Base-by-base conservation (phyloP, 805 yeast genomes). In the Candida oleophila region DNA sequence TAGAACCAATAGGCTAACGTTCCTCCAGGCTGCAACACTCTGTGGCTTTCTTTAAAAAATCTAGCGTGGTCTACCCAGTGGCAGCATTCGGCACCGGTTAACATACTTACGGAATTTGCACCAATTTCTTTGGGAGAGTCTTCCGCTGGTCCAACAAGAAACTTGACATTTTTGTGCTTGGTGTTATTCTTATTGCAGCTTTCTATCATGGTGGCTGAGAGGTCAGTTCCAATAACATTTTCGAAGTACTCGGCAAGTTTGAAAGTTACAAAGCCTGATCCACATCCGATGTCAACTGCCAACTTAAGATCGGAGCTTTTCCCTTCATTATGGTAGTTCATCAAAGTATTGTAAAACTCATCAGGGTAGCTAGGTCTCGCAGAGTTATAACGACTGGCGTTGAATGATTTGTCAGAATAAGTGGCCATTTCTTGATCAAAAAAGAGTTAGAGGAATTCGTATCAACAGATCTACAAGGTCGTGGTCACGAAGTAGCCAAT, bases 71-170 rank as follows among this genome's bases (percentile, higher is more conserved):
- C 74, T 47, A 88, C 78, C 96, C 96, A 90, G 64, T 90, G 97
- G n/a, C 78, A 81, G 48, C 90, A 85, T 60, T 90, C 90, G 0
- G 91, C 96, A n/a, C 84, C 87, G 2, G 89, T 77, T 12, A 89
- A 70, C 55, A 89, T 49, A 59, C 86, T 95, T 5, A 82, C 78
- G 0, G 79, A 61, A 8, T 55, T 47, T 0, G 51, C 42, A 2
- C 41, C 38, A 1, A 65, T 55, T 2, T 40, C 42, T 1, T 11
- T 12, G 2, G 73, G 70, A 1, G 59, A 51, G 11, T 46, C 22
- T 43, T 67, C 73, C 2, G 61, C 71, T 1, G 62, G 49, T 0
- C 64, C 65, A 3, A 51, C 50, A 21, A 45, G 21, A 44, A 67
- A 68, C 19, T 48, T 40, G 15, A 66, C 50, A 3, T 47, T 46